Evolutionary conservation across 768 basidiomycete species (phyloP).

Genomic region (Scleroderma bovista): DNA sequence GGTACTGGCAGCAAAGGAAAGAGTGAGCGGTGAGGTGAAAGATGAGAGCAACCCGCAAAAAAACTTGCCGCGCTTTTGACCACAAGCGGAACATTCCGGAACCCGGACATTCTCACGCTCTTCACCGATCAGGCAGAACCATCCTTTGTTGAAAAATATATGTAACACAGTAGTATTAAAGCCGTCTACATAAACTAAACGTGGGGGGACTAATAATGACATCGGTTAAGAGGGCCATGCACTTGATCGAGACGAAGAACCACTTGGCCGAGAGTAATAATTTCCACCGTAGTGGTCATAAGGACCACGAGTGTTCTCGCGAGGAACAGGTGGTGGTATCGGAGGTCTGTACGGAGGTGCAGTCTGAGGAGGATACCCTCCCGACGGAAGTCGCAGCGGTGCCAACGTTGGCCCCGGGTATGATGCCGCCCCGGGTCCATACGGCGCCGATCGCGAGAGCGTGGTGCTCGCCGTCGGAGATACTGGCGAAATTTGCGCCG

Average conservation of each 20-base stretch:
- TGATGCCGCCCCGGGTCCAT: slow-evolving; percentile 8
- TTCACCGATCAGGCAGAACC: no score
- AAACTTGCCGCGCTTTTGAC: slow-evolving; percentile 47
- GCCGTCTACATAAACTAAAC: slow-evolving; percentile 5
- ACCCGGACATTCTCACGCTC: slow-evolving; percentile 22
- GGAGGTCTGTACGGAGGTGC: slow-evolving; percentile 20
- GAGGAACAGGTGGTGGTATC: slow-evolving; percentile 7
- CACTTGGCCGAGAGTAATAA: slow-evolving; percentile 20
- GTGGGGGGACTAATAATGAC: slow-evolving; percentile 13
- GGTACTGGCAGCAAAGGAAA: slow-evolving; percentile 30
- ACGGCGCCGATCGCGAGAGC: slow-evolving; percentile 8
- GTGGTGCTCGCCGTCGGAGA: slow-evolving; percentile 15
- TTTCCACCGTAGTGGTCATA: slow-evolving; percentile 21
- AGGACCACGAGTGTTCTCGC: slow-evolving; percentile 16
- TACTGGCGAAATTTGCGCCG: slow-evolving; percentile 18
- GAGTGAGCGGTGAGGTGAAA: slow-evolving; percentile 46
- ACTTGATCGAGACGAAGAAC: slow-evolving; percentile 18
- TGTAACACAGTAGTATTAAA: slow-evolving; percentile 8
- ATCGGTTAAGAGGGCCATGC: slow-evolving; percentile 22
- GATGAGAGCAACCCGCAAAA: slow-evolving; percentile 34
- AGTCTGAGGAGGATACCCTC: slow-evolving; percentile 15
- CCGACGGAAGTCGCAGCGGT: slow-evolving; percentile 20
- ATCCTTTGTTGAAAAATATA: background rate
- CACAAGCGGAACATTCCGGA: slow-evolving; percentile 28
- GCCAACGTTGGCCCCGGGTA: slow-evolving; percentile 23